Conservation (phyloP, 2,329 filamentous ascomycete genomes). For the Aureobasidium subglaciale region DNA sequence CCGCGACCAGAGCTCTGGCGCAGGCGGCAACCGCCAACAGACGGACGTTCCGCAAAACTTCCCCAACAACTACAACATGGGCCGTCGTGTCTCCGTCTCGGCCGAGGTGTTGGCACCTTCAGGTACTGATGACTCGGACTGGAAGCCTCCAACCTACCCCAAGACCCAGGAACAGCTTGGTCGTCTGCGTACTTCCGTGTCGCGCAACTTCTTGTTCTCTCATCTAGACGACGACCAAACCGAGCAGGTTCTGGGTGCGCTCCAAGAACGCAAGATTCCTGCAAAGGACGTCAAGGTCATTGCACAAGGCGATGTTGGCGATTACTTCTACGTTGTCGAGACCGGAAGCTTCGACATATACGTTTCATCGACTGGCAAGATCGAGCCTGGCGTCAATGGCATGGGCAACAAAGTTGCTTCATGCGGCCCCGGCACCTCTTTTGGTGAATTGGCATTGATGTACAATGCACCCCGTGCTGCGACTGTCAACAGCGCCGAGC, state of each 20-base stretch:
- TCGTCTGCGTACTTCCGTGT: conserved; percentile 73
- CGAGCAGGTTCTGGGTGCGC: conserved; percentile 74
- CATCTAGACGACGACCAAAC: conserved; percentile 93
- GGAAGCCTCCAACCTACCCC: conserved; percentile 76
- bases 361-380: conserved; percentile 68
- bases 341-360: conserved; percentile 85
- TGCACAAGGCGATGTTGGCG: conserved; percentile 86
- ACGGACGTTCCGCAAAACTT: conserved; percentile 59
- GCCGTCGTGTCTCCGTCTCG: conserved; percentile 88
- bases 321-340: conserved; percentile 97
- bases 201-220: conserved; percentile 86
- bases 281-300: conserved; percentile 89
- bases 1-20: conserved; percentile 35
- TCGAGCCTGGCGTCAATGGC: conserved; percentile 74
- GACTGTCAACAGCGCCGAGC: conserved; percentile 78
- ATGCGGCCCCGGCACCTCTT: conserved; percentile 83
- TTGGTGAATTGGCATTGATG: conserved; percentile 95
- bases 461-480: conserved; percentile 96
- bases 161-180: conserved; percentile 76
- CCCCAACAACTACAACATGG: conserved; percentile 89
- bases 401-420: conserved; percentile 75
- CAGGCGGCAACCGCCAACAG: conserved; percentile 23
- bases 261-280: conserved; percentile 92
- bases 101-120: conserved; percentile 92
- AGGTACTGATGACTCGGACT: conserved; percentile 77